A percentile compares a stretch with the other conserved stretches of the same genome.
Evolutionary conservation across 1,284 basidiomycete genomes (phyloP).

Genomic region (Fomitopsis betulina): DNA sequence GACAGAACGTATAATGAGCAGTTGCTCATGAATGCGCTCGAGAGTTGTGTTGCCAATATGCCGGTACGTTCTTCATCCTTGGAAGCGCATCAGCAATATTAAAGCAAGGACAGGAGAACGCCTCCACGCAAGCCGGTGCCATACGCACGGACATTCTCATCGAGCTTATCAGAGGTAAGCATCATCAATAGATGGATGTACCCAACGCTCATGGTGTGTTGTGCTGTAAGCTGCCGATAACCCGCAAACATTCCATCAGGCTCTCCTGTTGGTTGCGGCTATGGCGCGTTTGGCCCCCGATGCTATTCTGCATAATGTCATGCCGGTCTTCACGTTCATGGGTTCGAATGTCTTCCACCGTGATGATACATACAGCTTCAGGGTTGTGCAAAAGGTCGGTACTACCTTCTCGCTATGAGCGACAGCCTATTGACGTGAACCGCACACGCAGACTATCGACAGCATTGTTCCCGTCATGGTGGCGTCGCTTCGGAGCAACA

Average conservation of each 20-base stretch:
- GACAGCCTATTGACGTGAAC: neutral
- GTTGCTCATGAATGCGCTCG: constrained; percentile 78
- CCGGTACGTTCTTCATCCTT: constrained; percentile 32
- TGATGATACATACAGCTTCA: constrained; percentile 94
- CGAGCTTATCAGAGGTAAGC: constrained; percentile 78
- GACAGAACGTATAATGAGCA: constrained; percentile 84
- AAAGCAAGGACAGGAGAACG: constrained; percentile 25
- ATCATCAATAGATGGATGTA: neutral
- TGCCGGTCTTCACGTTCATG: constrained; percentile 99
- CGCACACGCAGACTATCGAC: constrained; percentile 69
- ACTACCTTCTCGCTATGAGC: neutral
- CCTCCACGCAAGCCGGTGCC: constrained; percentile 33
- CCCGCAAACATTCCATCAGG: constrained; percentile 93
- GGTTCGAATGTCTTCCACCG: constrained; percentile 94
- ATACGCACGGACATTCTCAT: constrained; percentile 79
- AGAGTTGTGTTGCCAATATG: constrained; percentile 64
- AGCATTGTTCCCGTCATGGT: constrained; percentile 94
- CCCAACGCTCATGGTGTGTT: neutral
- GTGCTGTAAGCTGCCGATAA: constrained; percentile 73
- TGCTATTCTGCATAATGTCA: constrained; percentile 90
- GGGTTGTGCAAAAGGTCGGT: constrained; percentile 86
- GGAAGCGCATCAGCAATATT: neutral
- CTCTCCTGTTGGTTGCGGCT: constrained; percentile 84
- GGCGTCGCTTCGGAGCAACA: constrained; percentile 59
- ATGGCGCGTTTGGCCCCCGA: constrained; percentile 86